Percentiles rank a stretch among this genome's conserved stretches.
These are phyloP conservation scores for Hyphopichia burtonii DNA, from an alignment of 1,139 yeast genomes.

Conservation along the genomic window DNA sequence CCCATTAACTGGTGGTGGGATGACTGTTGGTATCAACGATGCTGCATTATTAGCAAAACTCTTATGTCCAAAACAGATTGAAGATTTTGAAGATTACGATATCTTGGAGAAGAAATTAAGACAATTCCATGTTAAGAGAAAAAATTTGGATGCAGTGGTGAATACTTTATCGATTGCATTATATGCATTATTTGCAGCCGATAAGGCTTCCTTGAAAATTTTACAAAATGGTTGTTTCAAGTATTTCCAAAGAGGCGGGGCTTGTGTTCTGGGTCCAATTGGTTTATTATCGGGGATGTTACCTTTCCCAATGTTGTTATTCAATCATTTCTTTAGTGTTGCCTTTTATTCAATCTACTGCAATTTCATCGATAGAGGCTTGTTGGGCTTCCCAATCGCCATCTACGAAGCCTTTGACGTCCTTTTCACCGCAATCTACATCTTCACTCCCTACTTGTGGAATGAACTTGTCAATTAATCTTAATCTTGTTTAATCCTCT, in stretches of 20 bases:
- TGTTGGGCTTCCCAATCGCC: conserved; percentile 70
- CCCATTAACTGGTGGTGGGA: conserved; percentile 98
- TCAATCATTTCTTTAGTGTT: conserved; percentile 85
- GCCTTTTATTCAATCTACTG: conserved; percentile 79
- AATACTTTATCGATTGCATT: conserved; percentile 90
- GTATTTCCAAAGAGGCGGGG: conserved; percentile 84
- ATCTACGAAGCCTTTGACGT: conserved; percentile 67
- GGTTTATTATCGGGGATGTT: conserved; percentile 79
- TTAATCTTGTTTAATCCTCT: not conserved
- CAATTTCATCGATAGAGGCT: conserved; percentile 66
- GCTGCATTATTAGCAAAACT: conserved; percentile 66
- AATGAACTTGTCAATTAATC: conserved; percentile 32
- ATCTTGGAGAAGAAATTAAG: conserved; percentile 53
- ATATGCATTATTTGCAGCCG: conserved; percentile 88
- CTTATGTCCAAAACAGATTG: conserved; percentile 55
- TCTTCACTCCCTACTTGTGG: conserved; percentile 74
- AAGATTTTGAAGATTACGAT: conserved; percentile 59
- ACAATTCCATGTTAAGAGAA: conserved; percentile 75
- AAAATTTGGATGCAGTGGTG: conserved; percentile 76
- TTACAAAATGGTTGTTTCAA: conserved; percentile 87
- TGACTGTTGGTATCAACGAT: conserved; percentile 96
- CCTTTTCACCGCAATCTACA: conserved; percentile 69
- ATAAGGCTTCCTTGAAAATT: conserved; percentile 58
- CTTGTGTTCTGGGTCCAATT: conserved; percentile 74
- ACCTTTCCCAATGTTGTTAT: conserved; percentile 71